phyloP scores from a whole-genome alignment of 192 early-diverging fungal genomes.

The Phlyctochytrium bullatum region DNA sequence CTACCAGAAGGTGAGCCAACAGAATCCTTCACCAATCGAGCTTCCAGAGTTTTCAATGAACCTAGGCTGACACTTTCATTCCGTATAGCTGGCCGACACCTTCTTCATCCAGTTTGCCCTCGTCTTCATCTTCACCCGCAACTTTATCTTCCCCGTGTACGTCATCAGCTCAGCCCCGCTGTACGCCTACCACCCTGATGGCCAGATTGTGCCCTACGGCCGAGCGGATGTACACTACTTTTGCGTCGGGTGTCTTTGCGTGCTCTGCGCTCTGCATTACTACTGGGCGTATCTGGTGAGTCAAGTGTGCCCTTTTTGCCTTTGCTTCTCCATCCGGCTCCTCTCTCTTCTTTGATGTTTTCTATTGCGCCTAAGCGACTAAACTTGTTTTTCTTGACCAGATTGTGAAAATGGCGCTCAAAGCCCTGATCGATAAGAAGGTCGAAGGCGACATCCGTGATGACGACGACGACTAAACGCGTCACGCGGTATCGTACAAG shows the following conservation, averaged over 20 bases:
- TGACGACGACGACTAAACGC: too few relatives aligned
- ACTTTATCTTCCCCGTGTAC: constrained; percentile 26
- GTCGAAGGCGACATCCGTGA: constrained; percentile 49
- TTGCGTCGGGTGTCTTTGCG: constrained; percentile 11
- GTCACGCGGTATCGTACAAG: too few relatives aligned
- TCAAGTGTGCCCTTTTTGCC: neutral
- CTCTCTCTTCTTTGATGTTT: too few relatives aligned
- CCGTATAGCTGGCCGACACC: constrained; percentile 13
- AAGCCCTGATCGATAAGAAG: constrained; percentile 36
- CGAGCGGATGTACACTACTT: constrained; percentile 16
- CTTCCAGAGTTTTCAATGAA: too few relatives aligned
- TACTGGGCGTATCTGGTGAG: constrained; percentile 21
- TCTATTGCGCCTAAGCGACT: too few relatives aligned
- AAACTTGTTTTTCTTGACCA: neutral
- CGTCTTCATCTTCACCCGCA: constrained; percentile 21
- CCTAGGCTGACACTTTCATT: too few relatives aligned
- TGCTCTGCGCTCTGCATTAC: constrained; percentile 18
- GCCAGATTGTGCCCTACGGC: constrained; percentile 21
- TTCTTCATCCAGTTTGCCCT: constrained; percentile 29
- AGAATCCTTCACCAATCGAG: neutral
- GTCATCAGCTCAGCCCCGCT: constrained; percentile 9
- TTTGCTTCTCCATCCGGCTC: too few relatives aligned
- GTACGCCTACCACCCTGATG: constrained; percentile 23
- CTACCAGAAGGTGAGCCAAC: constrained; percentile 40
- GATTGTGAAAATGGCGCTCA: constrained; percentile 45